Conservation (phyloP, 1,284 basidiomycete genomes). For the Cutaneotrichosporon sp. region DNA sequence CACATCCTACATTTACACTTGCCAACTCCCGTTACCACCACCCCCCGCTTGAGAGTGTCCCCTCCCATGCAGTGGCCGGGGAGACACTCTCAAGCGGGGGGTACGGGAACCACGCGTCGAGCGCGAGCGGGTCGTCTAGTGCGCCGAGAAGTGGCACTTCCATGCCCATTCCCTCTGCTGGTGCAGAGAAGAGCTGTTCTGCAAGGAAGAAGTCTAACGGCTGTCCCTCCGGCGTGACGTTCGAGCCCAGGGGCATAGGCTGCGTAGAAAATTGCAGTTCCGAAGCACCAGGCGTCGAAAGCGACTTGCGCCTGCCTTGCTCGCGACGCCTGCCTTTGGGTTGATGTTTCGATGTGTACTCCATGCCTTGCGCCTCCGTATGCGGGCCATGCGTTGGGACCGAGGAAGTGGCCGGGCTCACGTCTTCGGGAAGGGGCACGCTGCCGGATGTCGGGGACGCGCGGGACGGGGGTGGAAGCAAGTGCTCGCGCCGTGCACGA, state of each 20-base stretch:
- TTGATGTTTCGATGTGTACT: too few species aligned
- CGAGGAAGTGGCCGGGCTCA: too few species aligned
- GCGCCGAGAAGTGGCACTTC: background rate
- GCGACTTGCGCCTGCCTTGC: too few species aligned
- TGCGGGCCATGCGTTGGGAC: too few species aligned
- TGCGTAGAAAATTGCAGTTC: too few species aligned
- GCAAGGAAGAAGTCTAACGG: conserved; percentile 38
- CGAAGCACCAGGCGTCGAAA: too few species aligned
- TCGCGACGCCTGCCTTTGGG: too few species aligned
- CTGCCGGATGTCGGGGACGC: background rate
- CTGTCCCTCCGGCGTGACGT: background rate
- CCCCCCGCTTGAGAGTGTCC: too few species aligned
- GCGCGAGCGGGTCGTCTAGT: conserved; percentile 19
- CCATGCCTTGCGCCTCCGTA: too few species aligned
- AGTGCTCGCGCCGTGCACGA: conserved; percentile 29
- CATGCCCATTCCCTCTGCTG: background rate
- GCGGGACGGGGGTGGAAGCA: conserved; percentile 28
- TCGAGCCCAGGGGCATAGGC: background rate
- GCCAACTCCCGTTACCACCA: too few species aligned
- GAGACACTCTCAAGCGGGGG: conserved; percentile 30
- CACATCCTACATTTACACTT: too few species aligned
- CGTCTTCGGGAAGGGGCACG: background rate
- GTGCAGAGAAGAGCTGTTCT: conserved; percentile 29
- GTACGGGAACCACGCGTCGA: conserved; percentile 40
- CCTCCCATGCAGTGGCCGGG: too few species aligned